phyloP scores from a whole-genome alignment of 2,329 filamentous ascomycete species.

The Fusarium setosum region DNA sequence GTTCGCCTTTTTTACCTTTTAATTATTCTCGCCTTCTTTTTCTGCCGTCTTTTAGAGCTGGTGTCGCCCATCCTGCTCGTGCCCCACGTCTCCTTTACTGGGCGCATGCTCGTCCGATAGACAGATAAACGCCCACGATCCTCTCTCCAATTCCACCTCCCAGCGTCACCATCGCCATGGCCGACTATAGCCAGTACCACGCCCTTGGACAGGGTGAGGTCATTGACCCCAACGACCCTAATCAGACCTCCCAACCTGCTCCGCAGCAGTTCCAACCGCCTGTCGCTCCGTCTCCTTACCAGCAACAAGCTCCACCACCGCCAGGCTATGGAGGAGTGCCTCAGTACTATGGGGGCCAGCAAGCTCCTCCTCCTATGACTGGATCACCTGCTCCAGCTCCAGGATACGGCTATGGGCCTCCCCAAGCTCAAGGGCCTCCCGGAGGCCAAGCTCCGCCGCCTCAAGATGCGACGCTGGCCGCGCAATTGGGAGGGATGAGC shows the following conservation, averaged over 20 bases:
- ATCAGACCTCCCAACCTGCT: constrained; percentile 61
- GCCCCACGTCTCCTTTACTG: constrained; percentile 45
- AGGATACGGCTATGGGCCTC: constrained; percentile 44
- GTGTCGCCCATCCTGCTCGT: constrained; percentile 23
- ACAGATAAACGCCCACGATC: constrained; percentile 31
- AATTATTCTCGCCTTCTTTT: constrained; percentile 36
- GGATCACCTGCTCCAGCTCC: constrained; percentile 41
- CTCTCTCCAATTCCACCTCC: constrained; percentile 25
- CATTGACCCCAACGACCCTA: constrained; percentile 65
- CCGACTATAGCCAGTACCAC: constrained; percentile 67
- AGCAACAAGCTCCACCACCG: constrained; percentile 51
- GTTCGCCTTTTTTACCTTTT: constrained; percentile 34
- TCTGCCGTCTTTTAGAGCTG: constrained; percentile 23
- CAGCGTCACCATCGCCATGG: constrained; percentile 54
- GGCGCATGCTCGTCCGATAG: constrained; percentile 44
- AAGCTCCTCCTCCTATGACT: constrained; percentile 40
- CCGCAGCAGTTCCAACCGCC: constrained; percentile 68
- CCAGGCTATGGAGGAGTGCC: constrained; percentile 52
- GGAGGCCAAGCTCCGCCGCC: constrained; percentile 45
- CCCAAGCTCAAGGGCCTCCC: constrained; percentile 40
- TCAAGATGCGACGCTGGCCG: constrained; percentile 65
- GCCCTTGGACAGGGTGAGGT: constrained; percentile 67
- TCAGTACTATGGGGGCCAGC: constrained; percentile 54
- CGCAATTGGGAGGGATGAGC: constrained; percentile 83
- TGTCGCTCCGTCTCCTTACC: constrained; percentile 64